phyloP scores from a whole-genome alignment of 805 yeast species.

The Ogataea chonburiensis region DNA sequence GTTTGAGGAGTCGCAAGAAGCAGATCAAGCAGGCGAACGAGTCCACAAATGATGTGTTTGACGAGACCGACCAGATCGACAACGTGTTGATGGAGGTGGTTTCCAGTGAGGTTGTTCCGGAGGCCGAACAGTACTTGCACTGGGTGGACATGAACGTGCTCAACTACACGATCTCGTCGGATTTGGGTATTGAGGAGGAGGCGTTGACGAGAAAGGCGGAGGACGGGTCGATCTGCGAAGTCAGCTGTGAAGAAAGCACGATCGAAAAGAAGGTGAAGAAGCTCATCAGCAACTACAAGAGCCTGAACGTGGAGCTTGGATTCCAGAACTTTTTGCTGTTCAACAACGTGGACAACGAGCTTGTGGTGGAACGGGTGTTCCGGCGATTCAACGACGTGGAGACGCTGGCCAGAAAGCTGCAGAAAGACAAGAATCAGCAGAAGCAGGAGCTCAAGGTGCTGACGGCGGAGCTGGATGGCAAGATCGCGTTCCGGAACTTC shows the following conservation, averaged over 20 bases:
- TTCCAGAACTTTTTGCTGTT: constrained; percentile 33
- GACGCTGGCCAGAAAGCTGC: constrained; percentile 78
- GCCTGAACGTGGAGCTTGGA: constrained; percentile 31
- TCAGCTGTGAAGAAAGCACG: constrained; percentile 23
- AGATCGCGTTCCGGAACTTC: constrained; percentile 68
- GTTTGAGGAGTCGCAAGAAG: constrained; percentile 53
- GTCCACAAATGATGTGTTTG: constrained; percentile 30
- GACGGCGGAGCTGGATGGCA: constrained; percentile 39
- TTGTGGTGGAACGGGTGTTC: constrained; percentile 43
- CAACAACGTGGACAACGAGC: constrained; percentile 26
- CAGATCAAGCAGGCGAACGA: constrained; percentile 23
- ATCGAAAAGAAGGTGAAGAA: constrained; percentile 24
- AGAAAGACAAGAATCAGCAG: constrained; percentile 62
- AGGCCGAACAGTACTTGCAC: constrained; percentile 38
- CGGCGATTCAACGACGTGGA: constrained; percentile 89
- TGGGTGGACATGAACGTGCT: constrained; percentile 47
- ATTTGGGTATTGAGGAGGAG: constrained; percentile 27
- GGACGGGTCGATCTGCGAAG: constrained; percentile 14
- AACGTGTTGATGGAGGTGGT: constrained; percentile 38
- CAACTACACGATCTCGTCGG: constrained; percentile 26
- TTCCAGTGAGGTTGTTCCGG: constrained; percentile 36
- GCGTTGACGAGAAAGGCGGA: constrained; percentile 7
- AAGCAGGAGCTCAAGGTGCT: constrained; percentile 45
- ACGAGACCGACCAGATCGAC: constrained; percentile 33
- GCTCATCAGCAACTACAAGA: constrained; percentile 18